These are phyloP conservation scores for Exserohilum rostratum DNA, from an alignment of 2,329 filamentous ascomycete species.

Conservation along the genomic window DNA sequence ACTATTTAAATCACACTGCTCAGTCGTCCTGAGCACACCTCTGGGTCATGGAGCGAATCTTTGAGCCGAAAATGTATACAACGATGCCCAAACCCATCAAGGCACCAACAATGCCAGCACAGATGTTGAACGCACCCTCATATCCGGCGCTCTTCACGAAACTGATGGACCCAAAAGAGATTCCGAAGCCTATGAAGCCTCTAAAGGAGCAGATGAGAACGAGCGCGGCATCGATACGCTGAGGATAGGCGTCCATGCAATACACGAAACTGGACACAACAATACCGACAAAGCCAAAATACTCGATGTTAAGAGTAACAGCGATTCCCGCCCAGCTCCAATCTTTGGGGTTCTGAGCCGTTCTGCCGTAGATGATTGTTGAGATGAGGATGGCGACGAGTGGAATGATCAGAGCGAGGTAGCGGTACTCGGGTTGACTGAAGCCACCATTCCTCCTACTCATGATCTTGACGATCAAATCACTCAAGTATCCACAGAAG, in stretches of 20 bases:
- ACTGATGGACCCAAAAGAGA: conserved; percentile 13
- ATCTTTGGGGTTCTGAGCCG: conserved; percentile 9
- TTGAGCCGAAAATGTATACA: conserved; percentile 12
- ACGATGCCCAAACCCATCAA: conserved; percentile 9
- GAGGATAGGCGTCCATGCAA: conserved; percentile 18
- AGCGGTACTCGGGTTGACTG: conserved; percentile 14
- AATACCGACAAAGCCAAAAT: conserved; percentile 17
- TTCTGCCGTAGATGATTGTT: conserved; percentile 13
- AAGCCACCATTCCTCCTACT: conserved; percentile 9
- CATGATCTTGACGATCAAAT: conserved; percentile 6
- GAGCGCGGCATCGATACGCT: conserved; percentile 16
- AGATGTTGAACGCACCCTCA: conserved; percentile 17
- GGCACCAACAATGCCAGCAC: conserved; percentile 13
- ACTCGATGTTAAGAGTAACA: conserved; percentile 15
- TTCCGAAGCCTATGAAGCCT: conserved; percentile 19
- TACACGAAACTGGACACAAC: conserved; percentile 16
- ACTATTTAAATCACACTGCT: background rate
- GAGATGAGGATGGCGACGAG: conserved; percentile 12
- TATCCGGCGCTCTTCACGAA: conserved; percentile 13
- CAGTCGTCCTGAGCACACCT: conserved; percentile 11
- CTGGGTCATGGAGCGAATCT: conserved; percentile 11
- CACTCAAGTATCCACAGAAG: conserved; percentile 16
- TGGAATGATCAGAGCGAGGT: conserved; percentile 11
- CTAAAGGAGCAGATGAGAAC: conserved; percentile 18
- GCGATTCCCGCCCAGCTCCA: conserved; percentile 19